These are phyloP conservation scores for Effrenium voratum DNA, from an alignment of 73 alveolate genomes.

Conservation along the genomic window DNA sequence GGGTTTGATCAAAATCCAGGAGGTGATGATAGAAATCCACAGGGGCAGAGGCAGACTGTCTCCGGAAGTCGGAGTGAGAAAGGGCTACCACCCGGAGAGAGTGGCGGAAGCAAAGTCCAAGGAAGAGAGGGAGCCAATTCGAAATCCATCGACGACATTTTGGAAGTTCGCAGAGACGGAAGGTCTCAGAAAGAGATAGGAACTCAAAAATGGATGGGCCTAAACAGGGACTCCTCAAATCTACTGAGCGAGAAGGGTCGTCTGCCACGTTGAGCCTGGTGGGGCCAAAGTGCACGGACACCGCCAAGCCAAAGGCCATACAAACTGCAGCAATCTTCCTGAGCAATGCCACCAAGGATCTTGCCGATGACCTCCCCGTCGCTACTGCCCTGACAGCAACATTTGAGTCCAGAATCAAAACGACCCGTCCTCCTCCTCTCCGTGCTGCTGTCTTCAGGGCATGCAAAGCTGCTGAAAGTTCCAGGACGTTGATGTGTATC, in stretches of 20 bases:
- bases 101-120: not conserved
- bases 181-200: not conserved
- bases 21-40: not conserved
- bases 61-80: not conserved
- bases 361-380: not conserved
- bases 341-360: not conserved
- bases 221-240: not conserved
- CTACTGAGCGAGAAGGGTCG: not conserved
- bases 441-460: not conserved
- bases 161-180: not conserved
- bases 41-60: not conserved
- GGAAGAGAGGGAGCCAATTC: not conserved
- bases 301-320: not conserved
- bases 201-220: not conserved
- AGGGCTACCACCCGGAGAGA: not conserved
- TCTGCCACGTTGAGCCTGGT: not conserved
- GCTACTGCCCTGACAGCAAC: not conserved
- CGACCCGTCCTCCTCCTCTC: not conserved
- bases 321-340: not conserved
- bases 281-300: not conserved
- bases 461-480: not conserved
- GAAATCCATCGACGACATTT: not conserved
- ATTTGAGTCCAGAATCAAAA: not conserved
- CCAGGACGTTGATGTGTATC: not conserved
- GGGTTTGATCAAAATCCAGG: not conserved